Percentiles rank a stretch among this genome's conserved stretches.
These are phyloP conservation scores for Blastomyces gilchristii DNA, from an alignment of 2,329 filamentous ascomycete species.

Conservation along the genomic window DNA sequence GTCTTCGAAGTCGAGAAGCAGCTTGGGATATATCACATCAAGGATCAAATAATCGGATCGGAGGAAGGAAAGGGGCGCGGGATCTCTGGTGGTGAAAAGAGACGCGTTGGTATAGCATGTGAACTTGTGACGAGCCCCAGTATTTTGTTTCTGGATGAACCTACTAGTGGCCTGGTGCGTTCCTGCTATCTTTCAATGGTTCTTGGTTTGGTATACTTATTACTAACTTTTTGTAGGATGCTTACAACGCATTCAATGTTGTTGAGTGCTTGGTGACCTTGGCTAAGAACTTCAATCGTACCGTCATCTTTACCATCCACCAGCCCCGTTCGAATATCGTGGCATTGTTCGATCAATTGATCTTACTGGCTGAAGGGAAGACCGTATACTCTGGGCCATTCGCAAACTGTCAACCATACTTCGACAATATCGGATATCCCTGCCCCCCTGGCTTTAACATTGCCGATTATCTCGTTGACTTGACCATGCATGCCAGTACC, in stretches of 20 bases:
- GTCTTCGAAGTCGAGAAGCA: constrained; percentile 92
- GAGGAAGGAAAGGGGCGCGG: constrained; percentile 90
- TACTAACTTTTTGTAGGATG: constrained; percentile 45
- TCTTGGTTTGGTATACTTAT: constrained; percentile 53
- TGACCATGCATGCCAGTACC: constrained; percentile 87
- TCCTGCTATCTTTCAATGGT: constrained; percentile 37
- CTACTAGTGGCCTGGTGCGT: constrained; percentile 77
- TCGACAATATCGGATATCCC: constrained; percentile 80
- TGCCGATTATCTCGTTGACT: constrained; percentile 90
- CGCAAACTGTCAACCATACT: constrained; percentile 77
- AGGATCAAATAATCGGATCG: constrained; percentile 88
- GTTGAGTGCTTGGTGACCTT: constrained; percentile 90
- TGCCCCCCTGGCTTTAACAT: constrained; percentile 98
- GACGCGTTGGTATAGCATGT: constrained; percentile 91
- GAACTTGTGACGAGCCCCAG: constrained; percentile 95
- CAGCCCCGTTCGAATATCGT: constrained; percentile 98
- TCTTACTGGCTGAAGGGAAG: constrained; percentile 78
- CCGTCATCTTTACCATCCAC: constrained; percentile 96
- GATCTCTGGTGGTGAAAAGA: constrained; percentile 94
- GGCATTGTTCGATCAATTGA: constrained; percentile 86
- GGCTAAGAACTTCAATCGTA: constrained; percentile 92
- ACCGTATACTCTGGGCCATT: constrained; percentile 93
- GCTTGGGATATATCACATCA: constrained; percentile 87
- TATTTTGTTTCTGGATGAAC: constrained; percentile 93
- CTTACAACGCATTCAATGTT: constrained; percentile 96